These are phyloP conservation scores for Globomyces sp. DNA, from an alignment of 371 early-diverging fungal species.

Conservation along the genomic window DNA sequence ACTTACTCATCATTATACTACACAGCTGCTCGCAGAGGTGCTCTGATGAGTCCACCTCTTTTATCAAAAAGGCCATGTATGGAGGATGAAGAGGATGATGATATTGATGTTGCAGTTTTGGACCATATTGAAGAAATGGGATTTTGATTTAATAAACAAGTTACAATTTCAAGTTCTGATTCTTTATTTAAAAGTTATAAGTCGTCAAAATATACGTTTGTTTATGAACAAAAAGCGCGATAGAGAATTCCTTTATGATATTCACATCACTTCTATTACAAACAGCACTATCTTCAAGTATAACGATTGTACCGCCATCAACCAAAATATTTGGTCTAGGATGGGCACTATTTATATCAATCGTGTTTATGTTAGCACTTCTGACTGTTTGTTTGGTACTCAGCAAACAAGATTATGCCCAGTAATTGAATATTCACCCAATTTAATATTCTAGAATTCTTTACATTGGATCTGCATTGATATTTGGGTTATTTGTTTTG, in stretches of 20 bases:
- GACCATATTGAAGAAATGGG: constrained; percentile 47
- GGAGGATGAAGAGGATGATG: constrained; percentile 47
- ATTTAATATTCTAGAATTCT: neutral
- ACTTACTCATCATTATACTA: constrained; percentile 46
- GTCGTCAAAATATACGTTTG: neutral
- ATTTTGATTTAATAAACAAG: neutral
- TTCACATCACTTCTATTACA: constrained; percentile 6
- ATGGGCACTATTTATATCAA: constrained; percentile 23
- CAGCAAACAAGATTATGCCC: constrained; percentile 17
- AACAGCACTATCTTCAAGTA: constrained; percentile 3
- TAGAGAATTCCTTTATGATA: neutral
- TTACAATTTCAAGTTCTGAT: neutral
- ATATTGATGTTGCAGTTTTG: constrained; percentile 48
- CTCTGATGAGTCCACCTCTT: constrained; percentile 38
- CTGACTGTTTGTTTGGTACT: constrained; percentile 5
- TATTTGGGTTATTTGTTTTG: constrained; percentile 5
- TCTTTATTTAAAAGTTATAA: neutral
- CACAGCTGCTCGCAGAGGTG: constrained; percentile 44
- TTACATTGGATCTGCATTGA: neutral
- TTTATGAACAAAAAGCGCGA: constrained; percentile 10
- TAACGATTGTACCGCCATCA: constrained; percentile 16
- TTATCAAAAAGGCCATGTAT: constrained; percentile 38
- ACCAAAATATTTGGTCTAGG: constrained; percentile 28
- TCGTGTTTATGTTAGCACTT: constrained; percentile 15
- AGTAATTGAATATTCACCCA: neutral